Percentiles rank a stretch among this genome's conserved stretches.
Evolutionary conservation across 176 grass and related monocot genomes (phyloP).

Genomic region (Paspalum vaginatum): DNA sequence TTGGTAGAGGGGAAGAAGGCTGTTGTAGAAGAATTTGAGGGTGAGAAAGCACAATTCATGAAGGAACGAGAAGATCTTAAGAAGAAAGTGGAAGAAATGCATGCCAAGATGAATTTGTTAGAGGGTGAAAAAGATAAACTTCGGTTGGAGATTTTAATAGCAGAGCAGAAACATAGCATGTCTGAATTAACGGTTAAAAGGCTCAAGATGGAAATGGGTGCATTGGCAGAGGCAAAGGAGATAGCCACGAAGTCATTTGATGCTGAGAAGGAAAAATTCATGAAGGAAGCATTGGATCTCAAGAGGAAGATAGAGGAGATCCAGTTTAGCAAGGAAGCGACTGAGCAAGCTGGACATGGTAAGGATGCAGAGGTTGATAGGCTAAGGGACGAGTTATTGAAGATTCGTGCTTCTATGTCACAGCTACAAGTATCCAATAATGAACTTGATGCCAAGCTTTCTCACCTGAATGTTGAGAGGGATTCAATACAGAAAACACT

Average conservation of each 20-base stretch:
- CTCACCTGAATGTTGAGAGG: constrained; percentile 37
- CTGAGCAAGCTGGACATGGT: neutral
- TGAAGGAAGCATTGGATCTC: neutral
- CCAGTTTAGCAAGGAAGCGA: constrained; percentile 25
- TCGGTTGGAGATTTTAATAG: constrained; percentile 7
- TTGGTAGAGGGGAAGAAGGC: neutral
- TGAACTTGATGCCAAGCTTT: neutral
- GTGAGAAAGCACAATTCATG: neutral
- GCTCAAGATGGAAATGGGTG: constrained; percentile 20
- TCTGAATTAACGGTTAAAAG: constrained; percentile 15
- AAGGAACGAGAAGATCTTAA: neutral
- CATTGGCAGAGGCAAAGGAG: constrained; percentile 33
- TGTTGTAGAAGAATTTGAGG: neutral
- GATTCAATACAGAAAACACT: constrained; percentile 29
- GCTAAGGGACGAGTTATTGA: constrained; percentile 14
- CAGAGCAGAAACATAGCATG: constrained; percentile 3
- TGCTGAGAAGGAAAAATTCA: neutral
- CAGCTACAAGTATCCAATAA: constrained; percentile 33
- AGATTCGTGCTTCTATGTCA: constrained; percentile 4
- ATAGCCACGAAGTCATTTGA: neutral
- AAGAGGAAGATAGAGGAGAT: constrained; percentile 10
- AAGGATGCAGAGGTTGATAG: constrained; percentile 31
- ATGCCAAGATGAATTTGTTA: neutral
- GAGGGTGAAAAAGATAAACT: constrained; percentile 19
- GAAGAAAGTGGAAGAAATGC: neutral